Percentiles rank a stretch among this genome's conserved stretches.
phyloP scores from a whole-genome alignment of 768 basidiomycete genomes.

The Leucocoprinus sp. region DNA sequence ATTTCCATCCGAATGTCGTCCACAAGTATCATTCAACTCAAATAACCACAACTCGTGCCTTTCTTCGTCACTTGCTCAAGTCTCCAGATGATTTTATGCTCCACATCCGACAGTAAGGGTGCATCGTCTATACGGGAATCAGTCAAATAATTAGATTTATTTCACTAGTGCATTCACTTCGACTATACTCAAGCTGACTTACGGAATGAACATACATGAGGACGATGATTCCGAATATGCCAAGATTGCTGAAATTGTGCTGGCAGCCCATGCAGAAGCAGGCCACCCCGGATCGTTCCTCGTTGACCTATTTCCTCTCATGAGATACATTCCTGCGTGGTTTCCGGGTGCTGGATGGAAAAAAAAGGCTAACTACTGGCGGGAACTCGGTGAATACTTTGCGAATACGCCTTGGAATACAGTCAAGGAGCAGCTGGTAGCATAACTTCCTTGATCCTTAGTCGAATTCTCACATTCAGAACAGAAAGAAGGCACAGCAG shows the following conservation, averaged over 20 bases:
- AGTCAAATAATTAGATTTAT: background rate
- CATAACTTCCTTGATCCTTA: too few species aligned
- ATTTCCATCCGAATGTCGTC: slow-evolving; percentile 12
- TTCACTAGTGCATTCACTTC: slow-evolving; percentile 24
- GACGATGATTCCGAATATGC: slow-evolving; percentile 29
- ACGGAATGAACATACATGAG: slow-evolving; percentile 23
- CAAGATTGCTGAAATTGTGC: slow-evolving; percentile 20
- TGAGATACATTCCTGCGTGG: slow-evolving; percentile 31
- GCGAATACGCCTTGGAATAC: slow-evolving; percentile 25
- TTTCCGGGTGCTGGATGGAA: slow-evolving; percentile 31
- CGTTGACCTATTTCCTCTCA: slow-evolving; percentile 26
- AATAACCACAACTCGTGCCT: slow-evolving; percentile 3
- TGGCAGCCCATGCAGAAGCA: slow-evolving; percentile 20
- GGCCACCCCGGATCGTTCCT: slow-evolving; percentile 25
- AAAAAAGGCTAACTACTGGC: slow-evolving; percentile 24
- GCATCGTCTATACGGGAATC: background rate
- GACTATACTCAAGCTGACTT: slow-evolving; percentile 22
- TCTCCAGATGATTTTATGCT: slow-evolving; percentile 27
- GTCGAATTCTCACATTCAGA: background rate
- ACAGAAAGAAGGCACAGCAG: slow-evolving; percentile 2
- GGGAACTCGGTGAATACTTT: slow-evolving; percentile 20
- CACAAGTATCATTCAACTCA: slow-evolving; percentile 7
- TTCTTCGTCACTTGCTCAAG: slow-evolving; percentile 30
- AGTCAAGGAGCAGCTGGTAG: slow-evolving; percentile 22
- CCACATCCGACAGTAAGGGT: slow-evolving; percentile 11